Base-by-base conservation (phyloP, 306 rosid genomes). In the Pyrus communis region DNA sequence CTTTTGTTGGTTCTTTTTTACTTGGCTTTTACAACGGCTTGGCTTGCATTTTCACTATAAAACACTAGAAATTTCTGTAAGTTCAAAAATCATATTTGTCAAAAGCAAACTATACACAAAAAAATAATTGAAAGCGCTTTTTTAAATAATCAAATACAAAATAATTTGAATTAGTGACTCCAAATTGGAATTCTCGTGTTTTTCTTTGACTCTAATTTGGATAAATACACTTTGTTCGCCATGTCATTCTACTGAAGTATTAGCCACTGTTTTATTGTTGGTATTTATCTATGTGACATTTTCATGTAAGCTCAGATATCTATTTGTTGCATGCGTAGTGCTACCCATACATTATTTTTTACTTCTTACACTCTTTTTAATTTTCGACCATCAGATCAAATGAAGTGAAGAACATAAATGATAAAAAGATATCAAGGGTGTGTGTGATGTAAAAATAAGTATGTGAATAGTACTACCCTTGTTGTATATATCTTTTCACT, bases 301-400 rank as follows among this genome's bases (percentile, higher is more conserved):
- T 18, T 54, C 21, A 21, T 54, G 23, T 54, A 58, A 58, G 63
- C 14, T 22, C 5, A 22, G 63, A 58, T 58, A 58, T 58, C 13
- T 58, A 58, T 22, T 58, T 58, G 15, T 58, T 58, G 27, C 5
- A 25, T 22, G 2, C 10, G 3, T 5, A 7, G 42, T 38, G 10
- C 9, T 35, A 35, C 0, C 0, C 9, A 35, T 35, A 35, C 0
- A 35, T 0, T 22, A 0, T 22, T 4, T n/a, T n/a, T 19, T 58
- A 5, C 15, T 9, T 54, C 59, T 58, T 7, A 35, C 40, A 35
- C 40, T 35, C 0, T 0, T 35, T 35, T 35, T 35, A 35, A 35
- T 35, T 35, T 35, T 35, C 0, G 40, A 35, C 2, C 9, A 0
- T 35, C 40, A 35, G 0, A 7, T 35, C 0, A 9, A 7, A 35